Evolutionary conservation across 768 basidiomycete genomes (phyloP).

Genomic region (Pleurotus tuber-regium): DNA sequence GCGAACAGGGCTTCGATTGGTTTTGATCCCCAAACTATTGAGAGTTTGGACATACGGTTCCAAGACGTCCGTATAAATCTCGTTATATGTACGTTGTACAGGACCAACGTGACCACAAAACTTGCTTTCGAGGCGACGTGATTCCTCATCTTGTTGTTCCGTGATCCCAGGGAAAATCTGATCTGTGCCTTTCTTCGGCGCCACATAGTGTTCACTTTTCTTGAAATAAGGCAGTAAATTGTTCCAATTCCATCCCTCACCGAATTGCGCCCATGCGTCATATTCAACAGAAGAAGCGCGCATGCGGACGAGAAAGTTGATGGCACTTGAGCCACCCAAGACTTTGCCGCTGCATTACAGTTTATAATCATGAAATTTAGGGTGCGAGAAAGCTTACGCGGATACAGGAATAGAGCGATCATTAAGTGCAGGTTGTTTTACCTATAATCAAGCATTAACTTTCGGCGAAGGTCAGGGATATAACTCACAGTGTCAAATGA

Average conservation of each 20-base stretch:
- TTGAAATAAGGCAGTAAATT: not conserved
- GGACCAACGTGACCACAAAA: not conserved
- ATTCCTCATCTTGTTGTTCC: not conserved
- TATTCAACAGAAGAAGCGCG: constrained; percentile 20
- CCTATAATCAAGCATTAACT: constrained; percentile 14
- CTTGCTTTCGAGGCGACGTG: not conserved
- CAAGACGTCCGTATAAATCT: not conserved
- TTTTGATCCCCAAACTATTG: not conserved
- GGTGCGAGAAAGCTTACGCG: not conserved
- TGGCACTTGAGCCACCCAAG: constrained; percentile 17
- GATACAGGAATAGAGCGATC: not conserved
- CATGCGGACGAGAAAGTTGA: constrained; percentile 20
- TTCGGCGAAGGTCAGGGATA: not conserved
- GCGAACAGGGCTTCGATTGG: not conserved
- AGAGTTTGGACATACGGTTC: not conserved
- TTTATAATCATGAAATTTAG: not conserved
- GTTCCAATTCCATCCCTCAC: constrained; percentile 7
- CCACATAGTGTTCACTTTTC: not conserved
- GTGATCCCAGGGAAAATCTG: no score
- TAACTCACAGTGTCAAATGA: not conserved
- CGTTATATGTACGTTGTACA: not conserved
- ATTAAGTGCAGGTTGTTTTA: constrained; percentile 11
- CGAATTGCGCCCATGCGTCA: constrained; percentile 18
- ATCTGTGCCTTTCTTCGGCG: not conserved
- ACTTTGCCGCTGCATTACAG: constrained; percentile 18